Evolutionary conservation across 345 rosid genomes (phyloP).

Genomic region (Citrus unshiu): DNA sequence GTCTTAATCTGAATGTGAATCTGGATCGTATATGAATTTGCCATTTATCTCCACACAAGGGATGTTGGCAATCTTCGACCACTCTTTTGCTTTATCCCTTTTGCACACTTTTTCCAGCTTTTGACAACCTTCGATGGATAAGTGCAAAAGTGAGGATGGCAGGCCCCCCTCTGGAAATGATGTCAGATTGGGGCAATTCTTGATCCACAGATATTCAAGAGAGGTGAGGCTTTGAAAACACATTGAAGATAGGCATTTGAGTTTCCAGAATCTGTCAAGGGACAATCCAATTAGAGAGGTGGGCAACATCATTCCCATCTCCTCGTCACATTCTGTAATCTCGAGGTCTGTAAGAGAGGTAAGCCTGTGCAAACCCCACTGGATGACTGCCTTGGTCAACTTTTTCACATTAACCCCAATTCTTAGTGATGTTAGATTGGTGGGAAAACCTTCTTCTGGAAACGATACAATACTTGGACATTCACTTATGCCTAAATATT

Average conservation of each 20-base stretch:
- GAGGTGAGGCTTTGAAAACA: background rate
- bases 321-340: background rate
- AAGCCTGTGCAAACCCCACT: no score
- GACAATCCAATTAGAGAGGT: background rate
- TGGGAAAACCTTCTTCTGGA: no score
- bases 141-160: background rate
- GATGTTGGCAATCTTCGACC: background rate
- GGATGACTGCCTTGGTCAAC: no score
- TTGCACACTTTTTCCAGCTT: background rate
- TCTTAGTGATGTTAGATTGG: no score
- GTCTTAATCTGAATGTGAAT: no score
- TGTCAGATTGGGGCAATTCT: background rate
- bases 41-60: background rate
- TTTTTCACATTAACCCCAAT: no score
- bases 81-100: background rate
- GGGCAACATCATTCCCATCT: background rate
- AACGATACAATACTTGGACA: no score
- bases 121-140: background rate
- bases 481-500: fast-evolving
- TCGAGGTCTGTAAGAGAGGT: background rate
- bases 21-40: background rate
- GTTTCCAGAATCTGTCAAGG: background rate
- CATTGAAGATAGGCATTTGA: background rate
- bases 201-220: background rate
- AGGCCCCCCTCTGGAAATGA: background rate